Percentiles rank a stretch among this genome's conserved stretches.
Conservation (phyloP, 805 yeast species). For the Brettanomyces custersianus region DNA sequence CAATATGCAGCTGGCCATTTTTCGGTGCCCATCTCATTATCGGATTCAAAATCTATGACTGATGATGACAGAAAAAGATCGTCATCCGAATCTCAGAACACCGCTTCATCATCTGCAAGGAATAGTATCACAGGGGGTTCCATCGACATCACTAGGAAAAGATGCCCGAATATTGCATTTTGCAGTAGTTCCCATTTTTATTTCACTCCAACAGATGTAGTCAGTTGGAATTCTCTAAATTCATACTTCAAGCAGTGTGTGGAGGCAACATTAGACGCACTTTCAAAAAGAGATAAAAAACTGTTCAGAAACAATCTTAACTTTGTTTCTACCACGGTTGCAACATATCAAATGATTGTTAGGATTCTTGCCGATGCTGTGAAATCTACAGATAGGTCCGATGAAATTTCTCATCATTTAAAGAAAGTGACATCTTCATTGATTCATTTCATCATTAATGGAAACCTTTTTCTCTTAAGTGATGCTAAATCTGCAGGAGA, state of each 20-base stretch:
- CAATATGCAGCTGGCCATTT: constrained; percentile 15
- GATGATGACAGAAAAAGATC: neutral
- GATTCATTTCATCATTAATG: constrained; percentile 58
- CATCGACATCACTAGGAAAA: neutral
- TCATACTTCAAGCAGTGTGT: constrained; percentile 39
- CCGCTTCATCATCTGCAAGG: neutral
- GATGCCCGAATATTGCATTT: neutral
- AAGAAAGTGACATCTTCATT: constrained; percentile 45
- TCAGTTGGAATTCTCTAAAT: constrained; percentile 49
- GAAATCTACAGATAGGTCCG: constrained; percentile 35
- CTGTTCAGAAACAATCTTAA: constrained; percentile 47
- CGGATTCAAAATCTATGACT: constrained; percentile 5
- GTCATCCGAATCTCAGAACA: neutral
- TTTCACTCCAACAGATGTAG: constrained; percentile 49
- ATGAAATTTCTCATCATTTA: constrained; percentile 38
- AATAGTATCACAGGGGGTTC: neutral
- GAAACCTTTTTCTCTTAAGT: constrained; percentile 44
- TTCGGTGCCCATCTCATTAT: constrained; percentile 11
- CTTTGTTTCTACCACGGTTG: constrained; percentile 42
- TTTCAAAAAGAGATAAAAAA: constrained; percentile 40
- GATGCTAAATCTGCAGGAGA: neutral
- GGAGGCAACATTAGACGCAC: constrained; percentile 39
- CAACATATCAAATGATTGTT: constrained; percentile 44
- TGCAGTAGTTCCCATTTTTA: constrained; percentile 30
- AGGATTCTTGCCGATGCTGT: constrained; percentile 47